Evolutionary conservation across 441 rosid species (phyloP), one percentile per base, ranked within the genome.

Genomic region (Gossypium gossypioides): DNA sequence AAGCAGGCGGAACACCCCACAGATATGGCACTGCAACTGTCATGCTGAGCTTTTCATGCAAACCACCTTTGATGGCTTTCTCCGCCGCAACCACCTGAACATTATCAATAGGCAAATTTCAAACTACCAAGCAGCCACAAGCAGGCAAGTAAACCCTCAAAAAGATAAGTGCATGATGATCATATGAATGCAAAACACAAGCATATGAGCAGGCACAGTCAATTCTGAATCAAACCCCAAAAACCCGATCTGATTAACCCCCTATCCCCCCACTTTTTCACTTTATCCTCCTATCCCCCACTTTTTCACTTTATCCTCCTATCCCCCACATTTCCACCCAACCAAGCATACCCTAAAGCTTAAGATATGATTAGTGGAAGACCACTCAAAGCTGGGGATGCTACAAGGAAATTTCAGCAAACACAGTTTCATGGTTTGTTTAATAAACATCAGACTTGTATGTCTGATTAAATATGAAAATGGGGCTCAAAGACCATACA

Each of bases 1-100:
- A 87, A 67, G 92, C 96, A 3, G 97, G 96, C 67, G 98, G 98
- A 61, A 91, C 96, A 0, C 98, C 98, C 94, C 97, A 93, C 0
- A 93, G 94, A 75, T 88, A 87, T 15, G 93, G 97, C 72, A 93
- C 97, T 0, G 98, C 96, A 12, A 93, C 97, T 0, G 86, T 86
- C 97, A 88, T 93, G 6, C 85, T 91, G 66, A 93, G 83, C 83
- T 91, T 89, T 83, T 93, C 97, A 15, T 91, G 92, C 82, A 91
- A 80, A 59, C 95, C 93, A 0, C 92, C 88, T 76, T 87, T 90
- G 79, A 73, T 83, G 61, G 88, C 97, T 81, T 84, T 93, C 83
- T 89, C 90, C 0, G 96, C 86, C 32, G 85, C 84, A 60, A 93
- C 96, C 57, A 90, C 77, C 98, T 89, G 81, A 73, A 60, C 40